A percentile compares a stretch with the other conserved stretches of the same genome.
Evolutionary conservation across 495 filamentous ascomycete genomes (phyloP).

Genomic region (Podospora didyma): DNA sequence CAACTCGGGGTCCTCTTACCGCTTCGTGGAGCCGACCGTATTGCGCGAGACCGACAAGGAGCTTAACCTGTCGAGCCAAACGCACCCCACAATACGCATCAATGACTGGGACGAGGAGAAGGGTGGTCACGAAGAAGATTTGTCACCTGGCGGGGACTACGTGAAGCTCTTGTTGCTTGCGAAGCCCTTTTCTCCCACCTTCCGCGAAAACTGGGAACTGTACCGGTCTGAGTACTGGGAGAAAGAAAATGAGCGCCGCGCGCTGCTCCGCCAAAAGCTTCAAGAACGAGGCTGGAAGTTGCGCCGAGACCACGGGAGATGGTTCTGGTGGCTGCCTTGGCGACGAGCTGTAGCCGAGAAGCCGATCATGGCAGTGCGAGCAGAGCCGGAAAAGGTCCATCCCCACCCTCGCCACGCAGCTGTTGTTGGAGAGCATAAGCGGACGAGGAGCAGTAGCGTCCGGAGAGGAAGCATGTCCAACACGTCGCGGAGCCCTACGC

Average conservation of each 20-base stretch:
- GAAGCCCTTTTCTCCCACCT: constrained; percentile 90
- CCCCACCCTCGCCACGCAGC: constrained; percentile 37
- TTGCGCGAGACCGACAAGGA: constrained; percentile 49
- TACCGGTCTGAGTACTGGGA: constrained; percentile 96
- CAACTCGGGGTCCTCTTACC: constrained; percentile 60
- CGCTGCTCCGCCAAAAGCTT: constrained; percentile 63
- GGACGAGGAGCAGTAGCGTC: constrained; percentile 43
- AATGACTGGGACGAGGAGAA: constrained; percentile 42
- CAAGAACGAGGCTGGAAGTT: constrained; percentile 60
- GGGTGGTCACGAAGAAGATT: constrained; percentile 73
- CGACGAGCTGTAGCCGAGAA: constrained; percentile 34
- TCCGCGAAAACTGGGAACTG: constrained; percentile 95
- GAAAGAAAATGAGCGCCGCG: constrained; percentile 85
- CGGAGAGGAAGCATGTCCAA: constrained; percentile 45
- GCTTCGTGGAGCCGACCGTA: constrained; percentile 57
- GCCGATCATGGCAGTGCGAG: constrained; percentile 18
- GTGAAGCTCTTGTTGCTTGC: constrained; percentile 87
- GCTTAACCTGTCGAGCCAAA: constrained; percentile 34
- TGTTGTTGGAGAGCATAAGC: constrained; percentile 40
- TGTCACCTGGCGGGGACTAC: constrained; percentile 83
- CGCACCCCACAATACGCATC: constrained; percentile 40
- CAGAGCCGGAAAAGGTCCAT: constrained; percentile 31
- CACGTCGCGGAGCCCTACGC: constrained; percentile 47
- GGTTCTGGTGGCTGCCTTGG: constrained; percentile 79
- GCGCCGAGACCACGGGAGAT: constrained; percentile 65